Percentiles rank a stretch among this genome's conserved stretches.
Evolutionary conservation across 148 eudicot genomes (phyloP).

Genomic region (Nyssa sinensis): DNA sequence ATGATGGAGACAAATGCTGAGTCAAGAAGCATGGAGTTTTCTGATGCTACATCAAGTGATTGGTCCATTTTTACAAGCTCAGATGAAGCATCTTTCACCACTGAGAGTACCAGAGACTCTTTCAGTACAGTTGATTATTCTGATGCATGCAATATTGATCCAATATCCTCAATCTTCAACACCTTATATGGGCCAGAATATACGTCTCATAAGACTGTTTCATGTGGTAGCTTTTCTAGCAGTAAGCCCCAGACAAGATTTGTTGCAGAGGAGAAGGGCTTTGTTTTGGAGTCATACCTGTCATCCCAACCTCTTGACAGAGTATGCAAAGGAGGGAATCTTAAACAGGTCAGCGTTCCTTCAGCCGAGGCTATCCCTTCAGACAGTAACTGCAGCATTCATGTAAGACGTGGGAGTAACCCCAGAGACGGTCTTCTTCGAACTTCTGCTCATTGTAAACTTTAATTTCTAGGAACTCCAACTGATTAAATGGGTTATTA

Average conservation of each 20-base stretch:
- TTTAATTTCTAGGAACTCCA: conserved; percentile 16
- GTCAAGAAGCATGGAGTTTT: conserved; percentile 41
- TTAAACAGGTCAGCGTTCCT: conserved; percentile 17
- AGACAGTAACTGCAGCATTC: conserved; percentile 27
- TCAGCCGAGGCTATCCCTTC: conserved; percentile 22
- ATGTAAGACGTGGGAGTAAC: conserved; percentile 39
- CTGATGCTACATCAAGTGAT: conserved; percentile 77
- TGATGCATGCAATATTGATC: conserved; percentile 50
- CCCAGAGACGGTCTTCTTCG: conserved; percentile 24
- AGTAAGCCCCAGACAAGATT: conserved; percentile 52
- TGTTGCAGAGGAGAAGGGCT: conserved; percentile 47
- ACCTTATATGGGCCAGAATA: conserved; percentile 34
- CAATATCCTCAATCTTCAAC: conserved; percentile 54
- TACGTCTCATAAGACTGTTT: conserved; percentile 48
- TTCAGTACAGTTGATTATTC: conserved; percentile 64
- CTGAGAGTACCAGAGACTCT: conserved; percentile 90
- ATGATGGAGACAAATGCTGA: conserved; percentile 27
- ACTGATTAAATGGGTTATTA: conserved; percentile 20
- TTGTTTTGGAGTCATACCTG: conserved; percentile 36
- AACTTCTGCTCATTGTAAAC: conserved; percentile 35
- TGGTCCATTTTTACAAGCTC: conserved; percentile 97
- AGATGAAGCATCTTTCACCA: conserved; percentile 87
- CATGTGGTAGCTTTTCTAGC: conserved; percentile 65
- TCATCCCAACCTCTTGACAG: conserved; percentile 23
- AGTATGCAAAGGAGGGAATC: conserved; percentile 14